These are phyloP conservation scores for Herpetomonas samuelpessoai DNA, from an alignment of 208 protist genomes.

Conservation along the genomic window DNA sequence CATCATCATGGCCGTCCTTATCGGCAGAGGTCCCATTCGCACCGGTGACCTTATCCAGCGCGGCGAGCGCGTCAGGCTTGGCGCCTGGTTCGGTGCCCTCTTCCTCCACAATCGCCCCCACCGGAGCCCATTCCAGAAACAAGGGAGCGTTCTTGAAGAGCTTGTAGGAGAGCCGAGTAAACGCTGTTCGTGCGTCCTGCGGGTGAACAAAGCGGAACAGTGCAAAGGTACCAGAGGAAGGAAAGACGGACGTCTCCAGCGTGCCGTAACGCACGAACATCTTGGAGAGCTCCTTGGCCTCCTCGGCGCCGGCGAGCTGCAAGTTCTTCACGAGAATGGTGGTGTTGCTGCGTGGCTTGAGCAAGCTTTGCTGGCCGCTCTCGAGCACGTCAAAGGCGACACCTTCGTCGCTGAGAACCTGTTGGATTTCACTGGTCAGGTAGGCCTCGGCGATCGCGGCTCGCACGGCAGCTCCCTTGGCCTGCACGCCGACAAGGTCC, in stretches of 20 bases:
- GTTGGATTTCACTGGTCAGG: constrained; percentile 71
- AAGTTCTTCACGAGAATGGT: constrained; percentile 86
- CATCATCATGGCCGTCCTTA: constrained; percentile 1
- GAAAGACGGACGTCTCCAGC: constrained; percentile 71
- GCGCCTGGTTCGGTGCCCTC: constrained; percentile 6
- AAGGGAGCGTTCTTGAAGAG: constrained; percentile 93
- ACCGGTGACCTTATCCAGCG: too few species aligned
- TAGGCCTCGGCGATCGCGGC: constrained; percentile 85
- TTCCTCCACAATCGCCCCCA: constrained; percentile 74
- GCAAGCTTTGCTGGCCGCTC: constrained; percentile 47
- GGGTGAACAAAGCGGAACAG: constrained; percentile 72
- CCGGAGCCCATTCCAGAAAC: constrained; percentile 98
- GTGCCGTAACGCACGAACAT: constrained; percentile 70
- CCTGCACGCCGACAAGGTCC: constrained; percentile 55
- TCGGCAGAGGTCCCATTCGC: too few species aligned
- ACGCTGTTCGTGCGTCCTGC: constrained; percentile 91
- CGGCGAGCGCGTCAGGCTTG: not conserved
- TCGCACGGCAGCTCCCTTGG: constrained; percentile 86
- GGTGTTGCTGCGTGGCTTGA: constrained; percentile 74
- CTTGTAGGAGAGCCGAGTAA: constrained; percentile 94
- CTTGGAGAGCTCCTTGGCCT: constrained; percentile 55
- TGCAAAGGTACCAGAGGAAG: constrained; percentile 57
- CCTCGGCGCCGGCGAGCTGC: constrained; percentile 37
- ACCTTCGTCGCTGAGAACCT: constrained; percentile 72
- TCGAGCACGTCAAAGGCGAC: constrained; percentile 74